Conservation (phyloP, 768 basidiomycete species). For the Lentinula lateritia region DNA sequence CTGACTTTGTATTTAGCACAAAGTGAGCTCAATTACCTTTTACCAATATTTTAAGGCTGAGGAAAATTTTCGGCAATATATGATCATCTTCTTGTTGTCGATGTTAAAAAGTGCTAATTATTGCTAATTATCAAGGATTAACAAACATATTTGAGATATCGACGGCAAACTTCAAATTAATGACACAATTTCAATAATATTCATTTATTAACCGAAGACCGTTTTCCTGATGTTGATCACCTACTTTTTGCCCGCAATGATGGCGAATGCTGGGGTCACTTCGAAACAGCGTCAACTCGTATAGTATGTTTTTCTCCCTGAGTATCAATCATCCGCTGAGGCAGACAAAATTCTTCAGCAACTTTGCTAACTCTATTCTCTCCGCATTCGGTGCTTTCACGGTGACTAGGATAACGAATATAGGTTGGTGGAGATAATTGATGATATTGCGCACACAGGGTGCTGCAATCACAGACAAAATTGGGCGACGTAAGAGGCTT, state of each 20-base stretch:
- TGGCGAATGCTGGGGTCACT: slow-evolving; percentile 19
- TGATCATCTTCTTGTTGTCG: too few species aligned
- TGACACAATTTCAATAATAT: too few species aligned
- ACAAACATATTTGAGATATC: too few species aligned
- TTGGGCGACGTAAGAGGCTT: slow-evolving; percentile 18
- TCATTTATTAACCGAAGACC: too few species aligned
- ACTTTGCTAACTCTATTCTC: slow-evolving; percentile 21
- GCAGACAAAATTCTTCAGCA: slow-evolving; percentile 8
- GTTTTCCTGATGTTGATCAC: too few species aligned
- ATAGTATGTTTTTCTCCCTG: slow-evolving; percentile 11
- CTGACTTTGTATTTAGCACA: too few species aligned
- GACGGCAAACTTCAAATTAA: too few species aligned
- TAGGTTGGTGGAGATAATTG: neutral
- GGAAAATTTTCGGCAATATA: too few species aligned
- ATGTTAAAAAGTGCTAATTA: too few species aligned
- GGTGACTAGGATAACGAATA: neutral
- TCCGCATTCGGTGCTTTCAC: slow-evolving; percentile 19
- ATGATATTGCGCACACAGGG: slow-evolving; percentile 4
- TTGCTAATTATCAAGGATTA: too few species aligned
- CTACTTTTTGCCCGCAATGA: slow-evolving; percentile 18
- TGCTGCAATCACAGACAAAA: slow-evolving; percentile 16
- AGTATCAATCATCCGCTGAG: neutral
- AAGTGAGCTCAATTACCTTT: too few species aligned
- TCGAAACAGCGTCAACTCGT: slow-evolving; percentile 16
- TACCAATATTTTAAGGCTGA: too few species aligned